phyloP scores from a whole-genome alignment of 2,329 filamentous ascomycete species.

The Trichoderma breve region DNA sequence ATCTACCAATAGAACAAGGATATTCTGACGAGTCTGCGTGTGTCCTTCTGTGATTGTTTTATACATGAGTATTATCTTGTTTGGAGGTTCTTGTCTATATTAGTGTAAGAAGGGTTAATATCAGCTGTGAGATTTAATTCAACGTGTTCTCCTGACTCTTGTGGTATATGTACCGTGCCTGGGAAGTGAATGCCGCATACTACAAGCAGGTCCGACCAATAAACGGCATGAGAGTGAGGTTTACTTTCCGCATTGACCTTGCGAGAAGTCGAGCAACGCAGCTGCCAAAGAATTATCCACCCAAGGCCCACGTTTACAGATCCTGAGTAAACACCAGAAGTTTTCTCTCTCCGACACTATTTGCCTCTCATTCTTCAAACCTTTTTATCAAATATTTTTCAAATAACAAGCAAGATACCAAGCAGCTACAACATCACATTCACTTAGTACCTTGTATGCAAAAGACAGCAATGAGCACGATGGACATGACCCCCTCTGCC shows the following conservation, averaged over 20 bases:
- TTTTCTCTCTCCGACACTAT: background rate
- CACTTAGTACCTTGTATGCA: background rate
- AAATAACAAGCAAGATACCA: background rate
- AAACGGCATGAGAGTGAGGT: background rate
- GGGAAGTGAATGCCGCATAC: background rate
- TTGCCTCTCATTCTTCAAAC: background rate
- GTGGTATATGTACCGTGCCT: background rate
- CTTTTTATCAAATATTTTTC: no score
- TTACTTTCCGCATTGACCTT: background rate
- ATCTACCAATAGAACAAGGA: constrained; percentile 25
- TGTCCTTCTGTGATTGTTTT: background rate
- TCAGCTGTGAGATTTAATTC: background rate
- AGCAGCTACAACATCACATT: background rate
- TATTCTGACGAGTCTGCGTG: background rate
- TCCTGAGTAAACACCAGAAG: background rate
- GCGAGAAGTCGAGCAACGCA: background rate
- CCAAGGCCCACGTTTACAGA: background rate
- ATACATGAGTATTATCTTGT: background rate
- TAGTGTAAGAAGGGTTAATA: background rate
- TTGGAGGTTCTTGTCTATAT: background rate
- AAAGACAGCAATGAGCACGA: background rate
- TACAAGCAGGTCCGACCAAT: background rate
- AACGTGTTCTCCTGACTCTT: background rate
- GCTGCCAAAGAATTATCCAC: background rate
- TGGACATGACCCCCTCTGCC: no score